Conservation (phyloP, 345 rosid genomes). For the Melaleuca quinquenervia region DNA sequence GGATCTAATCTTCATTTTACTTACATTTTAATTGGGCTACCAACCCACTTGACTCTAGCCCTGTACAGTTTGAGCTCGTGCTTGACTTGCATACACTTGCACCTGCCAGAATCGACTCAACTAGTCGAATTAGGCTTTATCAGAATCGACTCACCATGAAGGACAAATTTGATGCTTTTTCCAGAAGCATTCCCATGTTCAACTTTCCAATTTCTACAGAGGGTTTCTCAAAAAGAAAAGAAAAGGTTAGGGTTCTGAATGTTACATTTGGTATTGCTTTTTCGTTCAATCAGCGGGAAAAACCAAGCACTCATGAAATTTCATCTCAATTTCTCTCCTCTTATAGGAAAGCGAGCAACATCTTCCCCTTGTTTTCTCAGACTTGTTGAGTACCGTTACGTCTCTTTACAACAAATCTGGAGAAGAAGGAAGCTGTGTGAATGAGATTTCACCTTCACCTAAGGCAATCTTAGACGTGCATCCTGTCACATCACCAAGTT, state of each 20-base stretch:
- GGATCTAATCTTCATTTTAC: neutral
- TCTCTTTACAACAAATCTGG: neutral
- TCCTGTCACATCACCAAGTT: neutral
- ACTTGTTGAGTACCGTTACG: neutral
- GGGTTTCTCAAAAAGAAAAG: too few species aligned
- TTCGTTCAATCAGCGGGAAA: neutral
- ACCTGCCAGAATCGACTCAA: too few species aligned
- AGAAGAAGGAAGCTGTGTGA: neutral
- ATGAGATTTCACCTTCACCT: neutral
- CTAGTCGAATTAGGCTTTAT: too few species aligned
- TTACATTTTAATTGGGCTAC: neutral
- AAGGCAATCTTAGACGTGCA: neutral
- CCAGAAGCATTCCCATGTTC: too few species aligned
- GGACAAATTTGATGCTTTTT: too few species aligned
- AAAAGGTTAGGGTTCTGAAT: too few species aligned
- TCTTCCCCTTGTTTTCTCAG: neutral
- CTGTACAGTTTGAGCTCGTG: neutral
- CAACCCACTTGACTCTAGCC: neutral
- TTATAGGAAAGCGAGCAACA: neutral
- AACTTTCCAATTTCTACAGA: too few species aligned
- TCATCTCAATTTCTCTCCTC: neutral
- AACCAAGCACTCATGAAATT: neutral
- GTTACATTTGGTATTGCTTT: neutral
- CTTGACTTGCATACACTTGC: neutral
- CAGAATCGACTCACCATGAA: too few species aligned